Evolutionary conservation across 2,329 filamentous ascomycete species (phyloP).

Genomic region (Colletotrichum agaves): DNA sequence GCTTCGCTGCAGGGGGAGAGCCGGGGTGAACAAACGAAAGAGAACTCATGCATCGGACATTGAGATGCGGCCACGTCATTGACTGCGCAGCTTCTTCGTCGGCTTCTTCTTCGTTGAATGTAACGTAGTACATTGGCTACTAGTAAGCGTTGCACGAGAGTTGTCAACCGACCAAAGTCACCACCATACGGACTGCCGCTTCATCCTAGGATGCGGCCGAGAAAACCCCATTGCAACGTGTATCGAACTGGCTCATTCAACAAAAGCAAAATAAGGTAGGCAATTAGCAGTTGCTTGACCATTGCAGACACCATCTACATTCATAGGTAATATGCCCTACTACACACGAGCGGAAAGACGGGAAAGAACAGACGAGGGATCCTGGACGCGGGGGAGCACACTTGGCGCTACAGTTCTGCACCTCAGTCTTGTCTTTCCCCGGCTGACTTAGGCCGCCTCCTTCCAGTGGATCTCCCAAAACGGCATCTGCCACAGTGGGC

Average conservation of each 20-base stretch:
- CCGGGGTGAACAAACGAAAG: background rate
- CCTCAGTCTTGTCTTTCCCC: slow-evolving; percentile 10
- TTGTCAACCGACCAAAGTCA: background rate
- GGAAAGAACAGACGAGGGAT: slow-evolving; percentile 18
- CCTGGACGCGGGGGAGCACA: background rate
- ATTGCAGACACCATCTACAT: no score
- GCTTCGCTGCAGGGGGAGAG: slow-evolving; percentile 18
- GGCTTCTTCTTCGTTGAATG: no score
- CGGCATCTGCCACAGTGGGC: slow-evolving; percentile 38
- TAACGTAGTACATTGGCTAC: no score
- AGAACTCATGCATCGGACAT: background rate
- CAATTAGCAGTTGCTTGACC: no score
- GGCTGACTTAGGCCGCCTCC: slow-evolving; percentile 23
- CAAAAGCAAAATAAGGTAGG: no score
- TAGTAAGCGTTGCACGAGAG: background rate
- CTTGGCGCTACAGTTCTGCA: background rate
- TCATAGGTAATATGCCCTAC: no score
- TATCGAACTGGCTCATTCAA: no score
- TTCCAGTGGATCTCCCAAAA: slow-evolving; percentile 22
- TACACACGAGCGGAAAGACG: background rate
- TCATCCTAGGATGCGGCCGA: no score
- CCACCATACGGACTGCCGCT: no score
- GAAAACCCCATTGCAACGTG: no score
- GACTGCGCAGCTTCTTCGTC: background rate
- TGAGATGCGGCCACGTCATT: background rate